Evolutionary conservation across 192 early-diverging fungal genomes (phyloP).

Genomic region (Mycoemilia scoparia): DNA sequence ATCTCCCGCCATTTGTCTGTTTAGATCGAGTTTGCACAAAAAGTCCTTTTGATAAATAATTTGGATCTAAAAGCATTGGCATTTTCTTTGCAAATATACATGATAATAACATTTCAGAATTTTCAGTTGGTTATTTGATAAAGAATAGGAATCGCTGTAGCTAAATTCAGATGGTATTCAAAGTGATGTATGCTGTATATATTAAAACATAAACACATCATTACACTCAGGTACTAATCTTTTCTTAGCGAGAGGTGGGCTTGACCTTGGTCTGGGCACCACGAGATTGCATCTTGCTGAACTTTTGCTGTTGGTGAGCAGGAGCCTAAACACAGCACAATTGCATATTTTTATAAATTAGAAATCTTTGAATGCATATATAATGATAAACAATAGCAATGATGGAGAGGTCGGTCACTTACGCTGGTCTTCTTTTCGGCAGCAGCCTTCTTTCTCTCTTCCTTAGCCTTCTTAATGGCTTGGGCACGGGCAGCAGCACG

Average conservation of each 20-base stretch:
- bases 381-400: background rate
- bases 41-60: too few species aligned
- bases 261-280: conserved; percentile 18
- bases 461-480: conserved; percentile 78
- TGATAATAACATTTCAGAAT: too few species aligned
- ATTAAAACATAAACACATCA: too few species aligned
- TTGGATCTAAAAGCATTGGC: too few species aligned
- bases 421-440: conserved; percentile 77
- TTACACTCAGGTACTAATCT: too few species aligned
- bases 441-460: conserved; percentile 72
- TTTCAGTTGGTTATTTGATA: too few species aligned
- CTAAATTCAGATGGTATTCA: too few species aligned
- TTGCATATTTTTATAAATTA: background rate
- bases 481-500: conserved; percentile 76
- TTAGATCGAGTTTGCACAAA: too few species aligned
- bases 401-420: background rate
- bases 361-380: background rate
- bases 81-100: too few species aligned
- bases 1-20: too few species aligned
- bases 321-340: background rate
- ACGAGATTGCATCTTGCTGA: conserved; percentile 23
- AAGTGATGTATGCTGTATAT: too few species aligned
- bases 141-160: too few species aligned
- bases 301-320: conserved; percentile 8
- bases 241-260: conserved; percentile 18